Percentiles rank a stretch among this genome's conserved stretches.
Conservation (phyloP, 177 flowering plant species). For the Vitis hybrid region DNA sequence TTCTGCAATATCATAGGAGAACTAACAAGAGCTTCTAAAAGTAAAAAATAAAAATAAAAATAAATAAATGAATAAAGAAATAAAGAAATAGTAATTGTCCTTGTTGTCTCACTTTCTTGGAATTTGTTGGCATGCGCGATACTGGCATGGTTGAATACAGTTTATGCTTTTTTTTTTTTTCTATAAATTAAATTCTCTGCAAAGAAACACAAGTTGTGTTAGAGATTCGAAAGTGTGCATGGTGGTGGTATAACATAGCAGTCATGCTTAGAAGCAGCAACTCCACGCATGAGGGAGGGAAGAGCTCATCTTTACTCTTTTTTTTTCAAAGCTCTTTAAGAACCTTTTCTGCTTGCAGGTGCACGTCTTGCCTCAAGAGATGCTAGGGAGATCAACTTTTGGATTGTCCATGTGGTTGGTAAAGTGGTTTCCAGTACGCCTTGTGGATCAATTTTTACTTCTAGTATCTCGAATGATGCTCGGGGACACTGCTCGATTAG, state of each 20-base stretch:
- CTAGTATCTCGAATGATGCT: constrained; percentile 50
- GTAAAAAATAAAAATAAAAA: not conserved
- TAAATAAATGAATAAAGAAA: not conserved
- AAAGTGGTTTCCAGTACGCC: constrained; percentile 78
- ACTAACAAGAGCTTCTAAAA: not conserved
- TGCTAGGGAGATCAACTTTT: constrained; percentile 93
- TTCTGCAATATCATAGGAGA: too few relatives aligned
- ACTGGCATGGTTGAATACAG: not conserved
- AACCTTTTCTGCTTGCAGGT: constrained; percentile 46
- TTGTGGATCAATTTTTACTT: constrained; percentile 80
- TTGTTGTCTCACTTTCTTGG: constrained; percentile 39
- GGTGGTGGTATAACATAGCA: not conserved
- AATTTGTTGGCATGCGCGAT: constrained; percentile 49
- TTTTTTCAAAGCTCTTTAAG: not conserved
- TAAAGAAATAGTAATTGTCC: not conserved
- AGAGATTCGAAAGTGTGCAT: constrained; percentile 7
- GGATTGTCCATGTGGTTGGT: constrained; percentile 91
- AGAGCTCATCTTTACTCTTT: constrained; percentile 13
- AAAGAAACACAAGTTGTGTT: constrained; percentile 2
- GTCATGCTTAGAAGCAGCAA: not conserved
- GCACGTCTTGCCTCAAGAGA: constrained; percentile 90
- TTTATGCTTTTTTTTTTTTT: not conserved
- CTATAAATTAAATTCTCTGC: not conserved
- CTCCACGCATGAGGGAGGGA: constrained; percentile 13
- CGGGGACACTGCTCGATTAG: constrained; percentile 68